Evolutionary conservation across 306 rosid genomes (phyloP), one percentile per base, ranked within the genome.

Genomic region (Trifolium dubium): DNA sequence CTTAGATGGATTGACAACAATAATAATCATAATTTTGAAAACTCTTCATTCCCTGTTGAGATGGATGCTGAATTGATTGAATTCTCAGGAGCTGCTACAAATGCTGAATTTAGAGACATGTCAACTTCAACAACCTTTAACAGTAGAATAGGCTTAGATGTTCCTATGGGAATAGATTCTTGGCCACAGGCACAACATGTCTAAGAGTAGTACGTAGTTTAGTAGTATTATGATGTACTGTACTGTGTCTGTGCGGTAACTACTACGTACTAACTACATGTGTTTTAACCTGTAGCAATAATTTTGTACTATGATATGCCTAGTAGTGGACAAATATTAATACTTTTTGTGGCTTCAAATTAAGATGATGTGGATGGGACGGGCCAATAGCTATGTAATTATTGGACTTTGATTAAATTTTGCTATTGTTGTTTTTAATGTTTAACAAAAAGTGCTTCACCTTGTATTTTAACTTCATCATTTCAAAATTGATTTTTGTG

Each of bases 131-230:
- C 63, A 29, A 32, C 8, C 63, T 31, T 60, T 14, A 60, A 60
- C 19, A 58, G 64, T 58, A 58, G 64, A 58, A n/a, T 35, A 15
- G 50, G 10, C 47, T 62, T 64, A 64, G 69, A 39, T 39, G 51
- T 10, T 64, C 49, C 69, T 64, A 17, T 63, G 15, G 66, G 43
- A 40, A 40, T 64, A 18, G 69, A 64, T 40, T 64, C 32, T 18
- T 64, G 69, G 69, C 10, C 69, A 18, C 69, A 39, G 50, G 32
- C 51, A 8, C 69, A 64, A 7, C 69, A 39, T 64, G 69, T 40
- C 31, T 64, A 64, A 18, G 39, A 5, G 39, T 35, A 9, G n/a
- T 44, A 50, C 28, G 23, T 6, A 50, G 10, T 50, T 39, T 6
- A 39, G 7, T 39, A 7, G 6, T 49, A 8, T 46, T n/a, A 17